Evolutionary conservation across 306 rosid genomes (phyloP).

Genomic region (Gastrolobium villosum): DNA sequence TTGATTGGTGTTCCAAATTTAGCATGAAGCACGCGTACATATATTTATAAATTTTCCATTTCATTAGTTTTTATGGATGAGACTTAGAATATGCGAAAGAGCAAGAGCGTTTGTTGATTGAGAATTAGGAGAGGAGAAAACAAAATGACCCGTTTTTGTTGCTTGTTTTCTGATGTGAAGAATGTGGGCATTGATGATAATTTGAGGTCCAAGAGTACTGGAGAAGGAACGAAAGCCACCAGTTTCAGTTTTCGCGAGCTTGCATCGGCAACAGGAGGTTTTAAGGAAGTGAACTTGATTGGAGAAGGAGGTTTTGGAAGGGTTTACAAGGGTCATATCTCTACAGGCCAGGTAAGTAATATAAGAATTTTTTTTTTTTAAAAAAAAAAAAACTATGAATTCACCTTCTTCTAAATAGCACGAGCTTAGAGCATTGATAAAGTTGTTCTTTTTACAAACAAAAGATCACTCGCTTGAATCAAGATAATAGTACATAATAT

Average conservation of each 20-base stretch:
- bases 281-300: constrained; percentile 65
- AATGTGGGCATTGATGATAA: constrained; percentile 15
- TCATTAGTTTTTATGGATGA: neutral
- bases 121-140: neutral
- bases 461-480: too few relatives aligned
- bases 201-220: neutral
- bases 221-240: constrained; percentile 18
- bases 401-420: neutral
- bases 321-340: constrained; percentile 83
- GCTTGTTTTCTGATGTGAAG: constrained; percentile 15
- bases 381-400: too few relatives aligned
- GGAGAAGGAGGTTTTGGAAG: constrained; percentile 96
- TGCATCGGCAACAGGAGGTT: constrained; percentile 25
- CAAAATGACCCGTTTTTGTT: constrained; percentile 42
- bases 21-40: neutral
- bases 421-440: too few relatives aligned
- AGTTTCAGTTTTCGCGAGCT: constrained; percentile 42
- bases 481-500: too few relatives aligned
- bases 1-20: constrained; percentile 16
- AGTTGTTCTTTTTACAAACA: too few relatives aligned
- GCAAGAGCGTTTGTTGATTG: too few relatives aligned
- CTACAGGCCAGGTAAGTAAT: constrained; percentile 68
- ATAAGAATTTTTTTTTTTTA: neutral
- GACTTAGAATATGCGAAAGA: neutral
- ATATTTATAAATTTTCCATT: neutral